These are phyloP conservation scores for Phoma herbarum DNA, from an alignment of 2,329 filamentous ascomycete species.

Conservation along the genomic window DNA sequence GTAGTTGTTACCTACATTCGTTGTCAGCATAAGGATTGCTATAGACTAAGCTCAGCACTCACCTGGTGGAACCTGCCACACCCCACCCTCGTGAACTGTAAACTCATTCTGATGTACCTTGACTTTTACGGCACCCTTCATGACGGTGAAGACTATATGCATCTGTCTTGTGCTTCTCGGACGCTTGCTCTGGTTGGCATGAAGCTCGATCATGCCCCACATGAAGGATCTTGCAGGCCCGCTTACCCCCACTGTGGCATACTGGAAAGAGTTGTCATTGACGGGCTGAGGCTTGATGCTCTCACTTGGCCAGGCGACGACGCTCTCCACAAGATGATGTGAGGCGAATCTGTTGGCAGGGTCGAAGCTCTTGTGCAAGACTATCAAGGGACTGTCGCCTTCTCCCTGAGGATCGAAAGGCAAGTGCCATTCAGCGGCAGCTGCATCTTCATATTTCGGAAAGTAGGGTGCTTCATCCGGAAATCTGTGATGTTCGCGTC, in stretches of 20 bases:
- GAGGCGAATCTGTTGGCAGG: slow-evolving; percentile 64
- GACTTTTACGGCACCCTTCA: slow-evolving; percentile 81
- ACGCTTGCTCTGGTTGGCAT: slow-evolving; percentile 82
- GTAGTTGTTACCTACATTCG: slow-evolving; percentile 98
- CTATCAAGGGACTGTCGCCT: slow-evolving; percentile 68
- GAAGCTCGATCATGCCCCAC: slow-evolving; percentile 87
- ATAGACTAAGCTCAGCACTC: slow-evolving; percentile 50
- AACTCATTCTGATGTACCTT: slow-evolving; percentile 79
- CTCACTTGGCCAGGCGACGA: slow-evolving; percentile 67
- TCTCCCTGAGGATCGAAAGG: slow-evolving; percentile 78
- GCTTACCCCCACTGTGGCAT: slow-evolving; percentile 77
- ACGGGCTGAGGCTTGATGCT: slow-evolving; percentile 67
- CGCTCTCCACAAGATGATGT: slow-evolving; percentile 60
- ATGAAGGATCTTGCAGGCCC: slow-evolving; percentile 75
- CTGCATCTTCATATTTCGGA: too few species aligned
- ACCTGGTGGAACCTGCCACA: slow-evolving; percentile 97
- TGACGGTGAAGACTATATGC: slow-evolving; percentile 97
- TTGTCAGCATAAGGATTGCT: slow-evolving; percentile 1
- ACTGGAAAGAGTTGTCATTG: slow-evolving; percentile 77
- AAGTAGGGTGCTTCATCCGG: too few species aligned
- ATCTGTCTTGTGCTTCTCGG: slow-evolving; percentile 94
- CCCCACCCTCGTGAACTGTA: slow-evolving; percentile 83
- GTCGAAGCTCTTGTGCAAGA: slow-evolving; percentile 71
- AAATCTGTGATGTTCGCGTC: too few species aligned
- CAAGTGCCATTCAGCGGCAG: too few species aligned